phyloP scores from a whole-genome alignment of 192 early-diverging fungal genomes.

The Entomortierella lignicola region DNA sequence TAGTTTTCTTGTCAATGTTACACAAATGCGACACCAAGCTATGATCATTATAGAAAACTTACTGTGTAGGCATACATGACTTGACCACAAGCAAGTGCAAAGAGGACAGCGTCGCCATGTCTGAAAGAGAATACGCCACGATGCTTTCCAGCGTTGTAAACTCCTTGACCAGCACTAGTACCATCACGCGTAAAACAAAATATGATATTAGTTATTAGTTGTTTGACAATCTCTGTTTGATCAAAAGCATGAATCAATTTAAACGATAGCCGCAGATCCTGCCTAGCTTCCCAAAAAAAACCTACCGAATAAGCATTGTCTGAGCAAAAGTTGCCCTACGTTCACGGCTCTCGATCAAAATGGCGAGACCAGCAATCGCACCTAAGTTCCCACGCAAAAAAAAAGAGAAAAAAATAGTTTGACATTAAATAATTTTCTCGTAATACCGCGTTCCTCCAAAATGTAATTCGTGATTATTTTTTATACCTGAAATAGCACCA shows the following conservation, averaged over 20 bases:
- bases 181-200: not conserved
- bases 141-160: conserved; percentile 66
- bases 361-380: conserved; percentile 62
- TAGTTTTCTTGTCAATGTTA: conserved; percentile 1
- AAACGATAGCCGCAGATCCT: too few relatives aligned
- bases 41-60: conserved; percentile 34
- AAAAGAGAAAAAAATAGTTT: too few relatives aligned
- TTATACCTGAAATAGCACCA: conserved; percentile 57
- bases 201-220: not conserved
- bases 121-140: conserved; percentile 65
- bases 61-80: conserved; percentile 71
- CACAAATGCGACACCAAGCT: not conserved
- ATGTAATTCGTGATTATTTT: too few relatives aligned
- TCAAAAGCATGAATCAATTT: not conserved
- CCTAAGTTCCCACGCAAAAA: conserved; percentile 20
- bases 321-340: conserved; percentile 66
- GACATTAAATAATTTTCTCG: too few relatives aligned
- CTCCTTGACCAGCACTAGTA: conserved; percentile 62
- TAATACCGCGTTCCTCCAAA: too few relatives aligned
- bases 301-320: conserved; percentile 68
- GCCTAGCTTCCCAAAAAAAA: not conserved
- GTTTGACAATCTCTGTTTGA: conserved; percentile 7
- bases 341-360: conserved; percentile 67
- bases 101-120: conserved; percentile 66
- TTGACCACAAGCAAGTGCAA: conserved; percentile 64